Evolutionary conservation across 1,139 yeast species (phyloP), one percentile per base, ranked within the genome.

Genomic region (Saccharomyces pastorianus): DNA sequence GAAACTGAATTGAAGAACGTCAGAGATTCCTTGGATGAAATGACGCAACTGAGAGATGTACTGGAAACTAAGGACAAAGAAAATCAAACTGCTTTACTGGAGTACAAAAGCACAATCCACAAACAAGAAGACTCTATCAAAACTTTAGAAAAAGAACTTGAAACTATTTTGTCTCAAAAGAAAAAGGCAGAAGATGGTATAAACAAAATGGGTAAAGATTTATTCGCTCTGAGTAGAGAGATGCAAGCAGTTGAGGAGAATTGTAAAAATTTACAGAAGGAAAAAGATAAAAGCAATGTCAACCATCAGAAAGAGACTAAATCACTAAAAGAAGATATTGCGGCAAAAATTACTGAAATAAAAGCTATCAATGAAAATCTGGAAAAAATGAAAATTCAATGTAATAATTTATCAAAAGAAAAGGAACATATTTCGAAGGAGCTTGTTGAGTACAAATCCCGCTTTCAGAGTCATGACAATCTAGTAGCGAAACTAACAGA

Each of bases 191-290:
- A 91, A 63, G 84, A 82, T 58, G 97, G 96, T 5, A 85, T 91
- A 55, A 91, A 89, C 66, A 89, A 89, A 62, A 88, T 91, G 96
- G 86, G 85, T 56, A 76, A 93, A 48, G 97, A 90, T 59, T 73
- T 91, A 42, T 81, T 89, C 67, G 80, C 79, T 47, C 72, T 89
- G 47, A 78, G 83, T 0, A 81, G 81, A 56, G 83, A 82, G 38
- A 84, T 84, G 56, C 80, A 77, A 2, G 79, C 78, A 0, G 63
- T 77, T 1, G 85, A 82, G 51, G 74, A 74, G 48, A 72, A 72
- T 13, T 67, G 79, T 59, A 76, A 68, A 58, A 66, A 56, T 55
- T 67, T 66, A 67, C 80, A 71, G 52, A 80, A 76, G 49, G 80
- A 79, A 13, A 58, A 73, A 1, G 63, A 60, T 6, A 64, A 58